phyloP scores from a whole-genome alignment of 768 basidiomycete species.

The Mycena albidolilacea region DNA sequence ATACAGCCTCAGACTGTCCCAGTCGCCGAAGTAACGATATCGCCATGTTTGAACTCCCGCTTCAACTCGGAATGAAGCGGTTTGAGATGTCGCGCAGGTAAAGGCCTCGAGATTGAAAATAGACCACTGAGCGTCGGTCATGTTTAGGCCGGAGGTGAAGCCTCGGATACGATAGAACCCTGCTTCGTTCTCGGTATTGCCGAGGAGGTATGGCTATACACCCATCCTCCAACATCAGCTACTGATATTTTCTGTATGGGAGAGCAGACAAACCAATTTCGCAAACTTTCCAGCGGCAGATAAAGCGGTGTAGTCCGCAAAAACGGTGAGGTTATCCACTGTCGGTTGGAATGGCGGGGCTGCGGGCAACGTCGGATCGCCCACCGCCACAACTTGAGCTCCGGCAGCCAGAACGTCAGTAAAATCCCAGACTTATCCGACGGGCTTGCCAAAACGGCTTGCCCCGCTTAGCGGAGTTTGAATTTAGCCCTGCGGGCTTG shows the following conservation, averaged over 20 bases:
- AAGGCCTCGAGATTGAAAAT: slow-evolving; percentile 19
- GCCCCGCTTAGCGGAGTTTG: no score
- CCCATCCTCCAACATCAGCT: background rate
- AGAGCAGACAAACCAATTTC: slow-evolving; percentile 20
- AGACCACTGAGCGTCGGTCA: slow-evolving; percentile 25
- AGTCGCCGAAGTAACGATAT: slow-evolving; percentile 31
- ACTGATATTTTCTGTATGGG: background rate
- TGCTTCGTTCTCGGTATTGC: slow-evolving; percentile 23
- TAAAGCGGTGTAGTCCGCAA: slow-evolving; percentile 20
- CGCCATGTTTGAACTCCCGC: slow-evolving; percentile 29
- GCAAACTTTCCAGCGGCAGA: slow-evolving; percentile 27
- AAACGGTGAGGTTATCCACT: slow-evolving; percentile 28
- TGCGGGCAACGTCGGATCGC: slow-evolving; percentile 12
- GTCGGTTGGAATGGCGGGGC: slow-evolving; percentile 29
- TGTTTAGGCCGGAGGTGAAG: slow-evolving; percentile 12
- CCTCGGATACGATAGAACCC: slow-evolving; percentile 27
- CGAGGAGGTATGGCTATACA: slow-evolving; percentile 26
- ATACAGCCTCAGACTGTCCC: slow-evolving; percentile 28
- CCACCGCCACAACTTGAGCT: slow-evolving; percentile 21
- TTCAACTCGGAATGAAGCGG: slow-evolving; percentile 15
- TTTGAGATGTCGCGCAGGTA: slow-evolving; percentile 20
- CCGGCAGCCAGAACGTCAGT: slow-evolving; percentile 27
- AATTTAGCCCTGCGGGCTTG: no score
- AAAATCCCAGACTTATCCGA: background rate
- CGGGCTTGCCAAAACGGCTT: no score